phyloP scores from a whole-genome alignment of 1,284 basidiomycete genomes.

The Wolfiporia cocos region DNA sequence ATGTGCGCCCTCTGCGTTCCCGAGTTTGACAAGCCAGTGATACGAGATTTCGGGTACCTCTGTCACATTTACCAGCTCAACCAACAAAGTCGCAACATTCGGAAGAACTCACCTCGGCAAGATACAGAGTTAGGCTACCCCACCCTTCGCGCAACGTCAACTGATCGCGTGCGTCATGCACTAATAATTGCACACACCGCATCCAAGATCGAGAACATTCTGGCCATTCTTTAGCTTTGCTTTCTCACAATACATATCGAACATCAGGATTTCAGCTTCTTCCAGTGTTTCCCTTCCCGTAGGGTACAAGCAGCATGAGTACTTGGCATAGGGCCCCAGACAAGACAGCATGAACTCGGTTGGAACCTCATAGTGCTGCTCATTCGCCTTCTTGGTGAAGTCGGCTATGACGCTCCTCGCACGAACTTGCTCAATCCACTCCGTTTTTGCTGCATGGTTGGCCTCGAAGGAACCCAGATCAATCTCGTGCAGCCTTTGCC shows the following conservation, averaged over 20 bases:
- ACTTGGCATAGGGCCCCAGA: constrained; percentile 59
- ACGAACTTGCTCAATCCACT: constrained; percentile 51
- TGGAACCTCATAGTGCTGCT: constrained; percentile 77
- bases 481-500: constrained; percentile 57
- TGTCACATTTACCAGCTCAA: constrained; percentile 17
- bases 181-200: constrained; percentile 48
- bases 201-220: constrained; percentile 69
- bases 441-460: constrained; percentile 66
- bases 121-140: constrained; percentile 67
- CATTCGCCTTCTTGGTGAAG: constrained; percentile 66
- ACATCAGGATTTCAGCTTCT: constrained; percentile 66
- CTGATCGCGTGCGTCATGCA: background rate
- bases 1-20: constrained; percentile 68
- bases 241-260: constrained; percentile 68
- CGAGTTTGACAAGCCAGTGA: constrained; percentile 69
- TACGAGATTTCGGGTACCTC: constrained; percentile 67
- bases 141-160: constrained; percentile 38
- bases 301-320: constrained; percentile 69
- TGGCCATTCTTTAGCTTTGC: constrained; percentile 61
- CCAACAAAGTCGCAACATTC: background rate
- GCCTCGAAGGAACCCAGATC: constrained; percentile 54
- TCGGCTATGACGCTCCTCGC: constrained; percentile 55
- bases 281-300: constrained; percentile 60
- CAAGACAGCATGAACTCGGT: constrained; percentile 65
- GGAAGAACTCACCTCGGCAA: constrained; percentile 47